Evolutionary conservation across 2,329 filamentous ascomycete genomes (phyloP).

Genomic region (Fusarium nelsonii): DNA sequence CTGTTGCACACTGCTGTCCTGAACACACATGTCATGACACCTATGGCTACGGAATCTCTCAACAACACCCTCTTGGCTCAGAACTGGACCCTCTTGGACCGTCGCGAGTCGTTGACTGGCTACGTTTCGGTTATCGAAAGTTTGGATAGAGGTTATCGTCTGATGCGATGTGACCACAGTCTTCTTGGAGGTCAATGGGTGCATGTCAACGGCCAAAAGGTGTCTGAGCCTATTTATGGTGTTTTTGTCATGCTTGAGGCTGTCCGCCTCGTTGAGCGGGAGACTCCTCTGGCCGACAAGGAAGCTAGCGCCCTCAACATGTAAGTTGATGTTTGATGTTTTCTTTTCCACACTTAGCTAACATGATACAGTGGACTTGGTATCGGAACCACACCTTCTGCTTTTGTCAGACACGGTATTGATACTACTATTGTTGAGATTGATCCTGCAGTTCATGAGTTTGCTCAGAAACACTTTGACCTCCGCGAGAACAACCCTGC

Average conservation of each 20-base stretch:
- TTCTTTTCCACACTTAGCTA: slow-evolving; percentile 9
- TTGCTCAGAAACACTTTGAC: slow-evolving; percentile 84
- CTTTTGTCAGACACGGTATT: slow-evolving; percentile 87
- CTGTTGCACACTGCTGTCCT: slow-evolving; percentile 76
- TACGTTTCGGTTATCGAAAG: slow-evolving; percentile 93
- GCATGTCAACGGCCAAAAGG: slow-evolving; percentile 62
- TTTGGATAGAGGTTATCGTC: slow-evolving; percentile 75
- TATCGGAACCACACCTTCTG: slow-evolving; percentile 90
- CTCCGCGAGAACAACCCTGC: slow-evolving; percentile 81
- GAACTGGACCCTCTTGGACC: slow-evolving; percentile 81
- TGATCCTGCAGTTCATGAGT: slow-evolving; percentile 88
- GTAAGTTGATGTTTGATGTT: slow-evolving; percentile 62
- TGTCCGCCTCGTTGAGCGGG: slow-evolving; percentile 79
- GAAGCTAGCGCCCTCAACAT: slow-evolving; percentile 86
- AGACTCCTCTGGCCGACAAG: slow-evolving; percentile 66
- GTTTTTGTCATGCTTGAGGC: slow-evolving; percentile 98
- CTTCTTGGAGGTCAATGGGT: slow-evolving; percentile 94
- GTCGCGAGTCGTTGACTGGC: slow-evolving; percentile 87
- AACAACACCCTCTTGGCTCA: slow-evolving; percentile 74
- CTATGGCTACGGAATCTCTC: slow-evolving; percentile 69
- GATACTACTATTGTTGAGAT: slow-evolving; percentile 95
- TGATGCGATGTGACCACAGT: slow-evolving; percentile 94
- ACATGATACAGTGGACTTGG: slow-evolving; percentile 77
- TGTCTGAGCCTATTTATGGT: slow-evolving; percentile 90
- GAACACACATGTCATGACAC: slow-evolving; percentile 79